Evolutionary conservation across 2,329 filamentous ascomycete species (phyloP).

Genomic region (Reticulascus tulasneorum): DNA sequence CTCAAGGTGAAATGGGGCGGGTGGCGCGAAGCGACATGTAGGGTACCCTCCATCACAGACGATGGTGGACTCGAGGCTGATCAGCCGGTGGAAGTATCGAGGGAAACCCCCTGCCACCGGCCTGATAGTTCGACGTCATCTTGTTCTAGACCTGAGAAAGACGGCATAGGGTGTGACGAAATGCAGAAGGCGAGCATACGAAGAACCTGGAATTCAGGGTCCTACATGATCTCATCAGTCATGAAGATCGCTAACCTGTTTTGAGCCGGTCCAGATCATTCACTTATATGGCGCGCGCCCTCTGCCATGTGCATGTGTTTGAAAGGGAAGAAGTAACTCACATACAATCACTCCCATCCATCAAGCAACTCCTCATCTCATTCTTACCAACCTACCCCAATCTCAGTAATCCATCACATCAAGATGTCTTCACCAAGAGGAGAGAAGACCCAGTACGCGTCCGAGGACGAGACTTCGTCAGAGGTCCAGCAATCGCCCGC

Average conservation of each 20-base stretch:
- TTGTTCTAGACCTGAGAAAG: slow-evolving; percentile 11
- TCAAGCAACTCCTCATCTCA: not conserved
- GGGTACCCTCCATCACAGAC: no score
- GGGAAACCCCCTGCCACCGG: no score
- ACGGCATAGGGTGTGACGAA: slow-evolving; percentile 12
- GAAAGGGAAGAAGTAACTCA: slow-evolving; percentile 2
- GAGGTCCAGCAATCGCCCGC: slow-evolving; percentile 23
- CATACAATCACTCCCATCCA: slow-evolving; percentile 1
- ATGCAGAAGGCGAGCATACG: slow-evolving; percentile 1
- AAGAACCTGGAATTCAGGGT: slow-evolving; percentile 9
- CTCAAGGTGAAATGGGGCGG: no score
- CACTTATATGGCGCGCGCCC: slow-evolving; percentile 15
- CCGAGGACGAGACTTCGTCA: slow-evolving; percentile 27
- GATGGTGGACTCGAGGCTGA: no score
- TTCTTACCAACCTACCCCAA: slow-evolving; percentile 14
- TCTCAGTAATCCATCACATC: not conserved
- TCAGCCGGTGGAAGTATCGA: no score
- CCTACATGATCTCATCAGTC: slow-evolving; percentile 18
- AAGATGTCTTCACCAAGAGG: slow-evolving; percentile 25
- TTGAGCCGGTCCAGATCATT: slow-evolving; percentile 9
- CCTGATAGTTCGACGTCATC: slow-evolving; percentile 28
- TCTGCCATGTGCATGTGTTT: slow-evolving; percentile 3
- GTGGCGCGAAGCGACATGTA: no score
- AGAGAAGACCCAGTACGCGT: slow-evolving; percentile 31
- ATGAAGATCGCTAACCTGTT: slow-evolving; percentile 13